These are phyloP conservation scores for Alectoria sarmentosa DNA, from an alignment of 495 filamentous ascomycete species.

Conservation along the genomic window DNA sequence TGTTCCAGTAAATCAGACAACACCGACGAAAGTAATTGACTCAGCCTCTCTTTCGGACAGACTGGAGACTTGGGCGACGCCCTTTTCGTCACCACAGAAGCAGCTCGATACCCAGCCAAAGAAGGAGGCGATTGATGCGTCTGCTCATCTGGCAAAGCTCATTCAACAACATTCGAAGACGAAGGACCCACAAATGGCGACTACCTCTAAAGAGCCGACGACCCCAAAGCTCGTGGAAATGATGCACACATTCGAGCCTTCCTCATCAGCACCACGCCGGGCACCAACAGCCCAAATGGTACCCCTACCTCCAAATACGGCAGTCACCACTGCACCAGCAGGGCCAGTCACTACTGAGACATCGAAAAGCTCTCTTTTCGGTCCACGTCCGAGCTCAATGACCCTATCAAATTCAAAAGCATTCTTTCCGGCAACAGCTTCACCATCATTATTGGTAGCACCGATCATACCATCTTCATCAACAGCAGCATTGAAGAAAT, in stretches of 20 bases:
- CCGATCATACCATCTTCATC: not conserved
- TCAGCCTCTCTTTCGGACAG: not conserved
- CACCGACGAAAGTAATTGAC: not conserved
- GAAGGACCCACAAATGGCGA: not conserved
- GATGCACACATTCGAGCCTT: not conserved
- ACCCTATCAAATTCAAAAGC: not conserved
- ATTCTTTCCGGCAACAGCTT: not conserved
- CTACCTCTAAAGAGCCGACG: not conserved
- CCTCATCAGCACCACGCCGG: not conserved
- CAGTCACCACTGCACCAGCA: not conserved
- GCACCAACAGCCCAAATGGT: constrained; percentile 3
- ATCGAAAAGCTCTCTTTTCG: not conserved
- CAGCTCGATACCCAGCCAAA: not conserved
- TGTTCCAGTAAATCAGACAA: not conserved
- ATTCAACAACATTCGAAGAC: not conserved
- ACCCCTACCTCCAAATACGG: not conserved
- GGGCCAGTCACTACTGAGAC: not conserved
- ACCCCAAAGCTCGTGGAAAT: not conserved
- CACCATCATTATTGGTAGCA: not conserved
- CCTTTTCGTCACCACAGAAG: not conserved
- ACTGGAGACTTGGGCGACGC: not conserved
- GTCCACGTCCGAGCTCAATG: not conserved
- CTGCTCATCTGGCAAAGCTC: not conserved
- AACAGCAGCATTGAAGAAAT: not conserved
- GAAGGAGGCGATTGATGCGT: not conserved